Conservation (phyloP, 2,329 filamentous ascomycete species). For the Pseudocercospora fijiensis region DNA sequence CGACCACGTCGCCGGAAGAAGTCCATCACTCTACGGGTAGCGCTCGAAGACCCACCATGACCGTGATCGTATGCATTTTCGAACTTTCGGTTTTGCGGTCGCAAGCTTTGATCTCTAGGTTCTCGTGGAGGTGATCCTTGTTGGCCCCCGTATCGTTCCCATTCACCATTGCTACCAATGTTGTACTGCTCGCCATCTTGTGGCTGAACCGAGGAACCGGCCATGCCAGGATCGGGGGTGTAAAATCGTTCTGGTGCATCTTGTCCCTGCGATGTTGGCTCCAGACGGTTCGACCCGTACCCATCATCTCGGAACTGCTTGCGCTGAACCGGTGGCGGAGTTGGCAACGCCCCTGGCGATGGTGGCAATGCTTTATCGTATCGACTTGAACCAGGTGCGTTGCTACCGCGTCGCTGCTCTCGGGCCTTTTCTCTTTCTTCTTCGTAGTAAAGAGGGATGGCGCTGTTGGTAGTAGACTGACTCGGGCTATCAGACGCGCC, state of each 20-base stretch:
- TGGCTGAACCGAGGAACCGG: slow-evolving; percentile 12
- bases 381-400: slow-evolving; percentile 20
- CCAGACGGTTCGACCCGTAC: slow-evolving; percentile 30
- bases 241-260: slow-evolving; percentile 37
- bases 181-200: slow-evolving; percentile 33
- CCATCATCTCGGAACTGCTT: slow-evolving; percentile 38
- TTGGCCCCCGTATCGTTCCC: slow-evolving; percentile 36
- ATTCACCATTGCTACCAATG: slow-evolving; percentile 33
- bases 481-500: slow-evolving; percentile 47
- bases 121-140: slow-evolving; percentile 43
- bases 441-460: slow-evolving; percentile 46
- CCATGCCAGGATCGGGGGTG: slow-evolving; percentile 30
- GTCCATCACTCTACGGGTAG: slow-evolving; percentile 93
- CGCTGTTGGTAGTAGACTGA: slow-evolving; percentile 47
- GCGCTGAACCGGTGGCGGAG: slow-evolving; percentile 28
- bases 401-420: slow-evolving; percentile 24
- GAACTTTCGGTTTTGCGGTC: slow-evolving; percentile 84
- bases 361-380: slow-evolving; percentile 36
- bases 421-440: slow-evolving; percentile 33
- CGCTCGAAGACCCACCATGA: slow-evolving; percentile 78
- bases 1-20: slow-evolving; percentile 89
- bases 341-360: slow-evolving; percentile 19
- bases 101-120: slow-evolving; percentile 43
- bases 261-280: slow-evolving; percentile 15
- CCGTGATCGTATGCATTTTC: slow-evolving; percentile 81